These are phyloP conservation scores for Rhodamnia argentea DNA, from an alignment of 345 rosid species.

Conservation along the genomic window DNA sequence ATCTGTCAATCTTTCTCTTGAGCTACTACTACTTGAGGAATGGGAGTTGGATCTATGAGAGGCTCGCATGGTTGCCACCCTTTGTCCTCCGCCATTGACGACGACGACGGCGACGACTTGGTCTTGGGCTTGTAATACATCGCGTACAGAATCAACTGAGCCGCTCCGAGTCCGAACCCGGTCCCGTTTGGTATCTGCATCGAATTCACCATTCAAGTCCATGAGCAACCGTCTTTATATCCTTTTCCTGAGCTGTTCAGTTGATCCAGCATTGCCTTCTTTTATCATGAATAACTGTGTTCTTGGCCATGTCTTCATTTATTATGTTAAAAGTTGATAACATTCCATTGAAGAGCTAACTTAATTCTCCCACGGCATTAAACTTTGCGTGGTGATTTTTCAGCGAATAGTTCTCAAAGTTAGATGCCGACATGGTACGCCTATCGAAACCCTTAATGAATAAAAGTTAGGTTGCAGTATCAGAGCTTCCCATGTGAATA, in stretches of 20 bases:
- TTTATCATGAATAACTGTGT: background rate
- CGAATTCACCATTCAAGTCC: background rate
- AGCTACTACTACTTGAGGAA: background rate
- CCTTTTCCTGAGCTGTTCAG: background rate
- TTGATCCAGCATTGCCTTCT: background rate
- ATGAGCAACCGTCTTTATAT: background rate
- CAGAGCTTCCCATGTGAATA: background rate
- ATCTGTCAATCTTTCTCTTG: background rate
- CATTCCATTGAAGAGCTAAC: background rate
- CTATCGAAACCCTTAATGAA: background rate
- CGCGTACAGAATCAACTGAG: constrained; percentile 36
- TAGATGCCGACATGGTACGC: background rate
- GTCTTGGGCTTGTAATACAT: constrained; percentile 23
- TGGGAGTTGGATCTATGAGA: constrained; percentile 1
- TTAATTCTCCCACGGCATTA: background rate
- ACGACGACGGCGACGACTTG: background rate
- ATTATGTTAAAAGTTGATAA: background rate
- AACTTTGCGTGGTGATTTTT: background rate
- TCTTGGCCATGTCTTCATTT: background rate
- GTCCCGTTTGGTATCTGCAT: constrained; percentile 46
- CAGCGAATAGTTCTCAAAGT: background rate
- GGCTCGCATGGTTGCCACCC: background rate
- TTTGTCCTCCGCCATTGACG: background rate
- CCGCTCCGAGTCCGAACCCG: constrained; percentile 34
- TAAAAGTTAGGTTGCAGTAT: background rate